Percentiles rank a stretch among this genome's conserved stretches.
phyloP scores from a whole-genome alignment of 129 eudicot genomes.

The Heracleum sosnowskyi region DNA sequence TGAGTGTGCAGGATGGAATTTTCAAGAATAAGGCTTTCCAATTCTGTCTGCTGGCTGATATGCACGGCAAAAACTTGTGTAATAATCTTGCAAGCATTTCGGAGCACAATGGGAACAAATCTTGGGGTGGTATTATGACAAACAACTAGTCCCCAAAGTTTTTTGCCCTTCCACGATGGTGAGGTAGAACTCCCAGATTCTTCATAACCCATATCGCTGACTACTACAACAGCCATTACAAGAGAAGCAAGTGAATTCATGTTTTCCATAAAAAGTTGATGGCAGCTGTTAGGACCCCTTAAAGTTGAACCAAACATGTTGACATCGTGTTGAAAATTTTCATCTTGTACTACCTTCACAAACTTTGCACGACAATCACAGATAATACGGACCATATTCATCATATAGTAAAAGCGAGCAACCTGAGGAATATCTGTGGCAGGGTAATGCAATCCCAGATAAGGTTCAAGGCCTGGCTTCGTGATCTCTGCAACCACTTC shows the following conservation, averaged over 20 bases:
- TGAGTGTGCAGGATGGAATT: conserved; percentile 54
- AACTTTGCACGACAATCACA: not conserved
- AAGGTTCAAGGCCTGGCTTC: conserved; percentile 81
- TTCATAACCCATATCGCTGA: not conserved
- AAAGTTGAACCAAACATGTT: not conserved
- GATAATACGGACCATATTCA: conserved; percentile 80
- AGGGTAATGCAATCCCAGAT: conserved; percentile 86
- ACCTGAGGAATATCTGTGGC: conserved; percentile 95
- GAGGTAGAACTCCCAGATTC: not conserved
- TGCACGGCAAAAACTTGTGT: not conserved
- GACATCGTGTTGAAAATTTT: not conserved
- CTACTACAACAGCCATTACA: not conserved
- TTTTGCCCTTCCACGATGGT: not conserved
- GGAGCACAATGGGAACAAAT: not conserved
- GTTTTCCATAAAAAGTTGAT: not conserved
- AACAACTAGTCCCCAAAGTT: not conserved
- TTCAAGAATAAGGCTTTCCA: not conserved
- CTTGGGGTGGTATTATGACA: not conserved
- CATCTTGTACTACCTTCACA: conserved; percentile 3
- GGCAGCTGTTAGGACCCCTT: not conserved
- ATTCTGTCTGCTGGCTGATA: not conserved
- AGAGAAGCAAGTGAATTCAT: not conserved
- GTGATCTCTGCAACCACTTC: conserved; percentile 76
- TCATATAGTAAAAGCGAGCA: conserved; percentile 78
- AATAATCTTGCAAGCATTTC: not conserved